Evolutionary conservation across 495 filamentous ascomycete species (phyloP), one percentile per base, ranked within the genome.

Genomic region (Xylaria venustula): DNA sequence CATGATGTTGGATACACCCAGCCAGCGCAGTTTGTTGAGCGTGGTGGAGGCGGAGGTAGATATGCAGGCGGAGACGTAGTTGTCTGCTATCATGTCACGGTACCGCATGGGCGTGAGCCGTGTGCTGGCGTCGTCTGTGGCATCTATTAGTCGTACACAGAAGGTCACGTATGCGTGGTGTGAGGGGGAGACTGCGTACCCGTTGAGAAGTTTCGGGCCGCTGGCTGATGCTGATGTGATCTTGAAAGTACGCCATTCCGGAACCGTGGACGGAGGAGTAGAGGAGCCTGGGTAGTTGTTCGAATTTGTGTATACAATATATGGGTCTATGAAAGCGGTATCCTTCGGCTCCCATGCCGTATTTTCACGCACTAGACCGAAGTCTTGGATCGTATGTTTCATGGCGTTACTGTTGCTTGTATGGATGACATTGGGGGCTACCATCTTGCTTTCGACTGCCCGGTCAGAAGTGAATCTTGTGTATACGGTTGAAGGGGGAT

Each of bases 111-210:
- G 25, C 7, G 54, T 58, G 28, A 36, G 14, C 15, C 54, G 42
- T 8, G 32, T 1, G 36, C 22, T 6, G 2, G 1, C 20, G 22
- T 30, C 23, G 26, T 20, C 53, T 45, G 25, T 7, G 49, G 6
- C 8, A 0, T 11, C 3, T 0, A 17, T 30, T 23, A 57, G 54
- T 32, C 48, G 42, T 9, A 58, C 54, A 20, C 54, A 58, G 44
- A 58, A 58, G 7, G 54, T 58, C 19, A 58, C 44, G 44, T 58
- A 58, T 2, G 54, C 54, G 44, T 58, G 11, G 15, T 58, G 54
- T 2, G 44, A 47, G 19, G 42, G 30, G 14, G 42, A 58, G 4
- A 58, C 30, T 9, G 44, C 54, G 54, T 58, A 58, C 30, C 20
- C 45, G 30, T 47, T 49, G 7, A 58, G 30, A 4, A 40, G 40